phyloP scores from a whole-genome alignment of 805 yeast species.

The Nakazawaea pomicola region DNA sequence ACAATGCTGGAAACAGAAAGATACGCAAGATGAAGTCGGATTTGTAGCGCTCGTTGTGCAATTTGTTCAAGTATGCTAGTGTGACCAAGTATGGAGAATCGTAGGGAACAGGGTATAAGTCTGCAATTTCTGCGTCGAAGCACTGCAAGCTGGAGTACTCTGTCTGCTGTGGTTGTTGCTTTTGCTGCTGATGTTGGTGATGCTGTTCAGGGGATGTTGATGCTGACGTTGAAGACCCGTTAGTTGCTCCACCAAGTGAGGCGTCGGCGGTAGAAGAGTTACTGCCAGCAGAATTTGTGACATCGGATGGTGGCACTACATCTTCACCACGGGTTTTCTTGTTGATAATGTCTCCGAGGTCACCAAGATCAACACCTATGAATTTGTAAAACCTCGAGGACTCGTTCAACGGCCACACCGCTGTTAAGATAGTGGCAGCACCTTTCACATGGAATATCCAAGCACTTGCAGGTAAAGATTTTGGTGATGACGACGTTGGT shows the following conservation, averaged over 20 bases:
- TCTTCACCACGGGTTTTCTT: constrained; percentile 17
- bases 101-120: constrained; percentile 78
- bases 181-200: constrained; percentile 2
- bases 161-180: constrained; percentile 19
- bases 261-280: no score
- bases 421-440: constrained; percentile 91
- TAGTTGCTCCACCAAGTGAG: no score
- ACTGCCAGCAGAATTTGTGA: neutral
- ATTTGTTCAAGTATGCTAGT: constrained; percentile 76
- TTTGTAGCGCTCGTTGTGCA: constrained; percentile 76
- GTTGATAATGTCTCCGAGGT: constrained; percentile 68
- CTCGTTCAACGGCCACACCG: constrained; percentile 89
- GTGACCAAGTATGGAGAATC: constrained; percentile 87
- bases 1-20: constrained; percentile 88
- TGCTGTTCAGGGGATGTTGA: no score
- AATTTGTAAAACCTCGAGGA: constrained; percentile 61
- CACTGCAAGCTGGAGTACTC: constrained; percentile 60
- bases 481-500: constrained; percentile 45
- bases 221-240: no score
- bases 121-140: constrained; percentile 81
- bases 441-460: constrained; percentile 98
- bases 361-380: constrained; percentile 85
- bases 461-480: constrained; percentile 83
- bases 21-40: constrained; percentile 82
- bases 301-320: neutral